Evolutionary conservation across 2,329 filamentous ascomycete genomes (phyloP).

Genomic region (Aureobasidium sp.): DNA sequence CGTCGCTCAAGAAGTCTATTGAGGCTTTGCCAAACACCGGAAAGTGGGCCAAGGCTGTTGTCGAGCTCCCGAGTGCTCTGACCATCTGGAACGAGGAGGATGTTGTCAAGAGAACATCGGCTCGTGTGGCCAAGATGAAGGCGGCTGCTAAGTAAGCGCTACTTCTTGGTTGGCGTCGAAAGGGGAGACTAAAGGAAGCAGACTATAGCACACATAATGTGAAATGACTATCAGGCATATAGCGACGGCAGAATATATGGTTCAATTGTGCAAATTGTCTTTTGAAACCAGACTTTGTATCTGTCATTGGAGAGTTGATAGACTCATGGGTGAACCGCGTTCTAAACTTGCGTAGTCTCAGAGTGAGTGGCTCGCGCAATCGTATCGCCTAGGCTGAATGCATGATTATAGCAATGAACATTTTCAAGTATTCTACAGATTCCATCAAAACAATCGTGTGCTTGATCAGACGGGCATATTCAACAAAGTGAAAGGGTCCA

Average conservation of each 20-base stretch:
- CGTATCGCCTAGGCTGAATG: too few relatives aligned
- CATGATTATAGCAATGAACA: too few relatives aligned
- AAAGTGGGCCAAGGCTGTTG: constrained; percentile 26
- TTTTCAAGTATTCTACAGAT: neutral
- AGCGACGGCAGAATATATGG: neutral
- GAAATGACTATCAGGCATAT: neutral
- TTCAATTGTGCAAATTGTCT: neutral
- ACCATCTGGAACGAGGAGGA: constrained; percentile 53
- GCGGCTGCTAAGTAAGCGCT: constrained; percentile 19
- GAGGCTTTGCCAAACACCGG: constrained; percentile 22
- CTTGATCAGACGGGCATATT: neutral
- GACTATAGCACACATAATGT: neutral
- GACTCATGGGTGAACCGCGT: neutral
- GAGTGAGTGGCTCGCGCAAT: too few relatives aligned
- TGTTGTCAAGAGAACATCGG: constrained; percentile 38
- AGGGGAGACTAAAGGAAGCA: neutral
- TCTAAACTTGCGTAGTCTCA: too few relatives aligned
- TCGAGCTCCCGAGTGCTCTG: constrained; percentile 52
- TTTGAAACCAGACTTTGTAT: neutral
- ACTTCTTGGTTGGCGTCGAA: neutral
- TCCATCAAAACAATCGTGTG: neutral
- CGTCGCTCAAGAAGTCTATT: constrained; percentile 33
- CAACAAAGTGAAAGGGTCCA: neutral
- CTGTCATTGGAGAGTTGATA: neutral
- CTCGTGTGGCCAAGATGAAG: constrained; percentile 34